Evolutionary conservation across 2,329 filamentous ascomycete genomes (phyloP), one percentile per base, ranked within the genome.

Genomic region (Apiospora sp.): DNA sequence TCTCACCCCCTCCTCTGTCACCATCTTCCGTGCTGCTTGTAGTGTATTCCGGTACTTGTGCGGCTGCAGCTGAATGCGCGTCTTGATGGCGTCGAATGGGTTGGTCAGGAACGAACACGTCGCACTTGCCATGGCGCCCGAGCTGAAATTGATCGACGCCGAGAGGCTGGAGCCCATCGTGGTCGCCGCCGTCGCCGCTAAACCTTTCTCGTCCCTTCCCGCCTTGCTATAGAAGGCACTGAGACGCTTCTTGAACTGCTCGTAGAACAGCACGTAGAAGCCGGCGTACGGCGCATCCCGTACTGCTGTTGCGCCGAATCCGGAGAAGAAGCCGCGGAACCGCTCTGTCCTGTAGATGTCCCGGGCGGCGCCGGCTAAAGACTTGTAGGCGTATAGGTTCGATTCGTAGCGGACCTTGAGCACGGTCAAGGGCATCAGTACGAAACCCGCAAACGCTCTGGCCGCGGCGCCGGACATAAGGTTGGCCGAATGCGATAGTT

Each of bases 401-500:
- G 93, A 96, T 82, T 99, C 96, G 80, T 97, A 98, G 64, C 96
- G 93, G 61, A 98, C 96, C 81, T 99, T 99, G 79, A 99, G 92
- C 64, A 99, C 92, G 1, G 96, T 99, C 74, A 98, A 90, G 1
- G 96, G 96, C 94, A 98, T 98, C 84, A 98, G 91, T 67, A 97
- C 85, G 79, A 98, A 93, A 49, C 96, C 96, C 0, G 96, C 96
- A 70, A 93, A 92, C 1, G 94, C 95, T 71, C 96, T 89, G 34
- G 96, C 95, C 24, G 91, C 87, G 8, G 95, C 95, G 13, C 96
- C 96, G 0, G 96, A 95, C 16, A 93, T 85, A 27, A 99, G 87
- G 79, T 99, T 99, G 69, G 92, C 93, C 4, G 92, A 90, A 80
- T 96, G 94, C 74, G 92, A 94, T 67, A 98, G 88, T 76, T 93